Base-by-base conservation (phyloP, 2,329 filamentous ascomycete genomes). In the Trichoderma atroviride region DNA sequence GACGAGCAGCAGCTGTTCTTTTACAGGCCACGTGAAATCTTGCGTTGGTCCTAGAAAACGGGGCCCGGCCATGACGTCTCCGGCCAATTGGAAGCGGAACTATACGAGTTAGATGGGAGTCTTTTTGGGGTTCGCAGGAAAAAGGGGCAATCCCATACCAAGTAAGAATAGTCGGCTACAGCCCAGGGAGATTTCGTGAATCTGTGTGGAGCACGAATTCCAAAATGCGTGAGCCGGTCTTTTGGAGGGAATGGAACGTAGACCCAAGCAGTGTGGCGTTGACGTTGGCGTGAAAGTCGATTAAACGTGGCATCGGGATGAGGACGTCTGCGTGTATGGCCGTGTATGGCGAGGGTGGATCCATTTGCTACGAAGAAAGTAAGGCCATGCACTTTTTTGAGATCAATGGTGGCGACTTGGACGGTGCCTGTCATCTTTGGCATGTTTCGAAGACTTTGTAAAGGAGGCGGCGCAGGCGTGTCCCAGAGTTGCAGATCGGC, bases 1-100 rank as follows among this genome's bases (percentile, higher is more conserved):
- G 24, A 65, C 37, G 22, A 65, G 52, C 22, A n/a, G 40, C 22
- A 47, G 24, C n/a, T 43, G 24, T 19, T 5, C 4, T 16, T 16
- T 27, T 33, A 56, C 52, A 3, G 62, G 52, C 62, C 62, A 65
- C 29, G 43, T 13, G 16, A 19, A 16, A 13, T 61, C 40, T 14
- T 31, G 11, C 4, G n/a, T n/a, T n/a, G 16, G 27, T 22, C 43
- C 43, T 47, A 47, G 1, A 33, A 22, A 65, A 27, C 22, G 27
- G 19, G 27, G 11, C 9, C 62, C 62, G 43, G 57, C 11, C 4
- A 33, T n/a, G 2, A 22, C 14, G 43, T 65, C 62, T 13, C 62
- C 62, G 5, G 62, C 62, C 11, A 43, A 29, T 19, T 65, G 16
- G 13, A 65, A 65, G 22, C 62, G 62, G 19, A 65, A 27, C 50